Conservation (phyloP, 306 rosid species). For the Chamaecrista fasciculata region DNA sequence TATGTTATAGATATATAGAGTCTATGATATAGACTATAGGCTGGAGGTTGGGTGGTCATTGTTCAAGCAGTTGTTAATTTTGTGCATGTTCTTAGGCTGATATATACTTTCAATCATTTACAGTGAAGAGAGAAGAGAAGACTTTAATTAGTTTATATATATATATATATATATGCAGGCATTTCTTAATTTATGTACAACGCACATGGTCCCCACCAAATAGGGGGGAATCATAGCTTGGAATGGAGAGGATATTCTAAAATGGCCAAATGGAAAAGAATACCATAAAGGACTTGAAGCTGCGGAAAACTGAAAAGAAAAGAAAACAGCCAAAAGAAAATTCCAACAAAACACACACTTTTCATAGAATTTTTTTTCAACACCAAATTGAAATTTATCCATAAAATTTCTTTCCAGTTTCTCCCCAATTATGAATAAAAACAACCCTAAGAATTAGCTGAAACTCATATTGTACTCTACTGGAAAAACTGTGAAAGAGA, state of each 20-base stretch:
- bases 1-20: neutral
- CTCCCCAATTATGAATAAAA: conserved; percentile 22
- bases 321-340: conserved; percentile 37
- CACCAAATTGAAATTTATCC: conserved; percentile 16
- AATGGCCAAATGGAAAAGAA: conserved; percentile 32
- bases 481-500: conserved; percentile 35
- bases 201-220: conserved; percentile 40
- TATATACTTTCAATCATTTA: conserved; percentile 37
- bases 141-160: conserved; percentile 15
- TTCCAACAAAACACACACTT: conserved; percentile 28
- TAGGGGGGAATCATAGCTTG: conserved; percentile 43
- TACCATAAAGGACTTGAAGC: conserved; percentile 26
- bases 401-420: conserved; percentile 22
- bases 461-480: conserved; percentile 20
- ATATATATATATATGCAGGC: neutral
- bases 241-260: conserved; percentile 53
- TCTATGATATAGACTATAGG: neutral
- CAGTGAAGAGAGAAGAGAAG: conserved; percentile 30
- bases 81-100: conserved; percentile 34
- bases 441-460: conserved; percentile 36
- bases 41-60: neutral
- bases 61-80: conserved; percentile 24
- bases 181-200: conserved; percentile 22
- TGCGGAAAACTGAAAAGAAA: conserved; percentile 34
- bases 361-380: conserved; percentile 27